Base-by-base conservation (phyloP, 768 basidiomycete species). In the Austroboletus eburneus region DNA sequence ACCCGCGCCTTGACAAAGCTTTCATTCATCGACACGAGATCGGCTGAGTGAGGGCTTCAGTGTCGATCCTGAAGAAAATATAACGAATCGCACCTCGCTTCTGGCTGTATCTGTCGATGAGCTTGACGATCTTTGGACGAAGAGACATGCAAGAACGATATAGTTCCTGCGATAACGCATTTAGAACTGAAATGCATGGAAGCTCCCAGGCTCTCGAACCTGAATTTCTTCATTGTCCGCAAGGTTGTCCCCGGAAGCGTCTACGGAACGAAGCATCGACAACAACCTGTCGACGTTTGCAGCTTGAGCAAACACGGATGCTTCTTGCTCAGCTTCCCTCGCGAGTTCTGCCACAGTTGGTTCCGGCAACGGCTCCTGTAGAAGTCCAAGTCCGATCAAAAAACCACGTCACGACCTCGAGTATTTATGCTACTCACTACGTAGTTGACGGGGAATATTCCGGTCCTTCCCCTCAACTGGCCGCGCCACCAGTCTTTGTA, bases 401-500 rank as follows among this genome's bases (percentile, higher is more conserved):
- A n/a, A n/a, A n/a, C n/a, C n/a, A n/a, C n/a, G n/a, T n/a, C n/a
- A n/a, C n/a, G n/a, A n/a, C n/a, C n/a, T n/a, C n/a, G n/a, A n/a
- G n/a, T n/a, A n/a, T n/a, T n/a, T n/a, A n/a, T n/a, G n/a, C n/a
- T n/a, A 76, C 85, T 7, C 57, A 90, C 91, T 56, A 97, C 91
- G 70, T 97, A 96, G 64, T 95, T 96, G 17, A 95, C 91, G 0
- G 95, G 95, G 67, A 98, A 97, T 39, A 98, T 98, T 36, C 92
- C 92, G 3, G 92, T 91, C 48, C 88, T 72, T 0, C 91, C 93
- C 59, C 83, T 87, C 37, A 94, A 66, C 56, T 96, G 92, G 1
- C 95, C 95, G 20, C 91, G 70, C 91, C 93, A 97, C 95, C 95
- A 98, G 62, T 96, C 92, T 57, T 90, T 87, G 66, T 95, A 95